Evolutionary conservation across 2,329 filamentous ascomycete species (phyloP), one percentile per base, ranked within the genome.

Genomic region (Cladosporium phlei): DNA sequence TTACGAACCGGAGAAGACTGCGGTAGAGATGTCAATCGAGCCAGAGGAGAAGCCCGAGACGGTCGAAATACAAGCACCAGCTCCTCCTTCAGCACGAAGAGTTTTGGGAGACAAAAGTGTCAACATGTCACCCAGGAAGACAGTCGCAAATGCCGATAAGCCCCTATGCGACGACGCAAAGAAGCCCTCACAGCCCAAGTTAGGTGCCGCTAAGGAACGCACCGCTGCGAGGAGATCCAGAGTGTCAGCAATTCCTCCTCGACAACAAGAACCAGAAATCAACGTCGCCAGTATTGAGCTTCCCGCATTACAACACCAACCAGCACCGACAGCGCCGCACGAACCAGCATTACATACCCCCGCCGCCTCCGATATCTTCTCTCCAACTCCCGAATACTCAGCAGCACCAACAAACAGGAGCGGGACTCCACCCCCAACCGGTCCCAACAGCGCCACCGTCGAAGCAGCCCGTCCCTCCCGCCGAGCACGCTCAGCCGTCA

Each of bases 401-500:
- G 70, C 70, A 6, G 63, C 62, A 2, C 17, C 40, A 16, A 48
- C 47, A 3, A 50, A 33, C 20, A 49, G 47, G 21, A 42, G 38
- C 55, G 68, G 71, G 44, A 73, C 70, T 16, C 70, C 70, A 45
- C 69, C 69, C 9, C 68, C 70, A 1, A 59, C 59, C 11, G 65
- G 71, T 37, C 57, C 72, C 1, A 58, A 52, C 44, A 62, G 61
- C 21, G 54, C 58, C 19, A 65, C 68, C 3, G 44, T 44, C n/a
- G 59, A 58, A 47, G 58, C 53, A 29, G 59, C 58, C 14, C 60
- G 72, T 25, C 68, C 71, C 9, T 70, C 67, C 2, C 64, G 73
- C 46, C 65, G 73, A 49, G 70, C 70, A 11, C 64, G 72, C 19
- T 60, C 69, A 14, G 65, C 69, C 25, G 71, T 74, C 38, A 74